Percentiles rank a stretch among this genome's conserved stretches.
These are phyloP conservation scores for Botryococcus braunii DNA, from an alignment of 163 green algal species.

Conservation along the genomic window DNA sequence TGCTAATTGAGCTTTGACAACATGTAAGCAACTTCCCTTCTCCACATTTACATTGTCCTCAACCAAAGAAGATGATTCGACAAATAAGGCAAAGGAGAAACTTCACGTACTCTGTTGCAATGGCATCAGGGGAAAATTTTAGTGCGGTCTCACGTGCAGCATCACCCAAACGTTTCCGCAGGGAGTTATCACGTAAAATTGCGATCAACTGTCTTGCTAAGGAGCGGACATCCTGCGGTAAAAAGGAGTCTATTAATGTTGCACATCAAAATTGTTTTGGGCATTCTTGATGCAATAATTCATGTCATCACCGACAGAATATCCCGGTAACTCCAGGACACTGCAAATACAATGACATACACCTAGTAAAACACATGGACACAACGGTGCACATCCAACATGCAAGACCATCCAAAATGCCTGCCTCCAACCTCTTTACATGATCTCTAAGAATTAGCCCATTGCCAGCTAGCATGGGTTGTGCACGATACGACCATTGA, in stretches of 20 bases:
- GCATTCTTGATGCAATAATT: background rate
- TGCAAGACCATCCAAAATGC: no score
- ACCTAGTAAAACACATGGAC: background rate
- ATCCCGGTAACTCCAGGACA: no score
- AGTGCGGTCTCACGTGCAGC: slow-evolving; percentile 33
- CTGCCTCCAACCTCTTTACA: no score
- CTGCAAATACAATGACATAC: background rate
- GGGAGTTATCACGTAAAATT: slow-evolving; percentile 28
- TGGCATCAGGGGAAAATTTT: slow-evolving; percentile 25
- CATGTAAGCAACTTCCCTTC: no score
- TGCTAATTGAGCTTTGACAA: no score
- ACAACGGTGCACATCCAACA: background rate
- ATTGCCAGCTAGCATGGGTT: no score
- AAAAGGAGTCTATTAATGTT: background rate
- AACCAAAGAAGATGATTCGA: no score
- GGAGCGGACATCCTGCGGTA: slow-evolving; percentile 14
- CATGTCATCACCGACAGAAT: background rate
- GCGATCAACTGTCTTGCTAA: slow-evolving; percentile 32
- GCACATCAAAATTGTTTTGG: background rate
- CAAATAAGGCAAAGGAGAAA: no score
- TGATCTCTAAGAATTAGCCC: no score
- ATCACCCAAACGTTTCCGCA: slow-evolving; percentile 19
- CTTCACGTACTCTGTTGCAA: slow-evolving; percentile 22
- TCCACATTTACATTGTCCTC: no score
- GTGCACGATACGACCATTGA: no score